phyloP scores from a whole-genome alignment of 192 early-diverging fungal genomes.

The Haplosporangium gracile region DNA sequence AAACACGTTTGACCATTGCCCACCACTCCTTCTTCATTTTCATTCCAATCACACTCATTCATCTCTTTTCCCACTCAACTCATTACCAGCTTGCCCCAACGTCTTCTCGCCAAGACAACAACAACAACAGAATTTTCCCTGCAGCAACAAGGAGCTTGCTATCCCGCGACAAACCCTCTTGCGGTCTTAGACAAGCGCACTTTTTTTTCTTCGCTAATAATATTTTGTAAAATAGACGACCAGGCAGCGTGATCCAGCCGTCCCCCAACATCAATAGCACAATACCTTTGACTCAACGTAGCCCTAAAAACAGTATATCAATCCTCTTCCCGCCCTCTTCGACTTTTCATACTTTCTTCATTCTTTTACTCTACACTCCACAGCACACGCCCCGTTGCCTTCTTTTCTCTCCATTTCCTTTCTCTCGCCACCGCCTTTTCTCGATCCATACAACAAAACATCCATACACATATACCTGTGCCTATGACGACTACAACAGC shows the following conservation, averaged over 20 bases:
- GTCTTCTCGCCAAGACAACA: not conserved
- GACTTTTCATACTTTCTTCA: not conserved
- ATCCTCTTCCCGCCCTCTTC: not conserved
- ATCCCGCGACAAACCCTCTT: not conserved
- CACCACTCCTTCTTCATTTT: not conserved
- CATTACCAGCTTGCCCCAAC: not conserved
- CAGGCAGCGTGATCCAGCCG: not conserved
- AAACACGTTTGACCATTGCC: not conserved
- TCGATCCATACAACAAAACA: not conserved
- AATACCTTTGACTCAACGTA: not conserved
- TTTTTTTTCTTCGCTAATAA: not conserved
- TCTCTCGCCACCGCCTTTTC: not conserved
- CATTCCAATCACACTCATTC: not conserved
- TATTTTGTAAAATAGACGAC: not conserved
- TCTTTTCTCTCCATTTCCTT: not conserved
- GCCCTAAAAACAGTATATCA: not conserved
- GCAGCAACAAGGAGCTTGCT: not conserved
- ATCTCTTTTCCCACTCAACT: not conserved
- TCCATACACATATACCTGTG: not conserved
- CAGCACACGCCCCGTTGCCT: not conserved
- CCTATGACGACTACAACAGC: not conserved
- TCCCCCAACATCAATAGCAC: conserved; percentile 3
- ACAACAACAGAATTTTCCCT: not conserved
- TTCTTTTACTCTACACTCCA: not conserved
- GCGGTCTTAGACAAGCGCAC: not conserved